A percentile compares a stretch with the other conserved stretches of the same genome.
Evolutionary conservation across 768 basidiomycete genomes (phyloP).

Genomic region (Clathrus columnatus): DNA sequence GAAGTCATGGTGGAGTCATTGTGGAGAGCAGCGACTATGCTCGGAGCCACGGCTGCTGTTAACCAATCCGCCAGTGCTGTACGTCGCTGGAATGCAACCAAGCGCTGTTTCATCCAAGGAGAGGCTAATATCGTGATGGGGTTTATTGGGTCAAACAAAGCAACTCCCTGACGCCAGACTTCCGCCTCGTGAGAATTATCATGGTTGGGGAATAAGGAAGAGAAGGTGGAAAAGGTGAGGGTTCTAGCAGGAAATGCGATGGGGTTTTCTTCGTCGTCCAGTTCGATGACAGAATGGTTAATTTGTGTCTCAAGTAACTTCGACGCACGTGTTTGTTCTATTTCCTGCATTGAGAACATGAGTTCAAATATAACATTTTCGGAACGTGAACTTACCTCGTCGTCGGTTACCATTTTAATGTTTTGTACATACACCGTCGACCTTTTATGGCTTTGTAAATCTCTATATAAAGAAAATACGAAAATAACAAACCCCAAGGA

Average conservation of each 20-base stretch:
- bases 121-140: slow-evolving; percentile 48
- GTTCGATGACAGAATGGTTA: slow-evolving; percentile 57
- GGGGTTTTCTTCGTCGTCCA: slow-evolving; percentile 63
- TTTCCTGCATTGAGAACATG: not conserved
- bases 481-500: not conserved
- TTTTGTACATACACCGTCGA: slow-evolving; percentile 20
- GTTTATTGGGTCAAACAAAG: slow-evolving; percentile 81
- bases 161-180: slow-evolving; percentile 81
- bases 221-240: slow-evolving; percentile 74
- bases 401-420: slow-evolving; percentile 18
- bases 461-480: not conserved
- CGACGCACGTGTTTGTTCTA: slow-evolving; percentile 28
- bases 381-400: slow-evolving; percentile 13
- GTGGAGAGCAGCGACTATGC: slow-evolving; percentile 56
- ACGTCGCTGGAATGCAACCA: slow-evolving; percentile 61
- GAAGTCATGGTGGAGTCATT: slow-evolving; percentile 35
- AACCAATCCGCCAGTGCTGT: slow-evolving; percentile 81
- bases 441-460: not conserved
- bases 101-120: slow-evolving; percentile 53
- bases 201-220: slow-evolving; percentile 56
- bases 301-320: slow-evolving; percentile 74
- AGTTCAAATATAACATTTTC: not conserved
- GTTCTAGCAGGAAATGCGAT: slow-evolving; percentile 53
- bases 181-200: slow-evolving; percentile 69
- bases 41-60: slow-evolving; percentile 55